Evolutionary conservation across 805 yeast genomes (phyloP), one percentile per base, ranked within the genome.

Genomic region (Candida vaughaniae): DNA sequence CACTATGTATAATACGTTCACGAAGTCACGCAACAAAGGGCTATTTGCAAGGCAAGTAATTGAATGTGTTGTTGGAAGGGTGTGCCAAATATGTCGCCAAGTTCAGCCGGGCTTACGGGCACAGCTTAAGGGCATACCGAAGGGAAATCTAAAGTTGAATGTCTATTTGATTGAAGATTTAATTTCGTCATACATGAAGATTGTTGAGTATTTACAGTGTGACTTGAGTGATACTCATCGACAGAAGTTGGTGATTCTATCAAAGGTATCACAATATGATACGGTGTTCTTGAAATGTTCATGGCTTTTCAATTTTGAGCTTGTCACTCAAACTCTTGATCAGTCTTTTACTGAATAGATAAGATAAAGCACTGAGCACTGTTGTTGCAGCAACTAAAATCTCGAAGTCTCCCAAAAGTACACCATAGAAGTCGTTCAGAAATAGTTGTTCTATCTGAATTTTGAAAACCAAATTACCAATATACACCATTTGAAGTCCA

Each of bases 401-500:
- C 26, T 42, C 49, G 22, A 35, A 25, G 60, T 71, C 8, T 52
- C 36, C 38, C 47, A 41, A 16, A 58, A 65, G 41, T 53, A 50
- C 28, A 52, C 16, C 38, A 9, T 38, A 43, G 8, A 10, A 31
- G 15, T 48, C 30, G 8, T 25, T 25, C 2, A 19, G 5, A n/a
- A 50, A 31, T 25, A 52, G 31, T 18, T 44, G 29, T 29, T 62
- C 68, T 19, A 64, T 38, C 15, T 37, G 12, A 54, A 62, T 1
- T 35, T 49, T 49, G 23, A 64, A 45, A 10, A 69, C 69, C 42
- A 66, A 54, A 19, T 66, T 63, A 6, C 72, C 96, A 29, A 93
- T 74, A 50, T 90, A 90, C 2, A 85, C 55, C 97, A 93, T 91
- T 58, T 93, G 99, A 43, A 93, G 73, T 1, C 82, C 87, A 0